A percentile compares a stretch with the other conserved stretches of the same genome.
These are phyloP conservation scores for Ceriops zippeliana DNA, from an alignment of 345 rosid species.

Conservation along the genomic window DNA sequence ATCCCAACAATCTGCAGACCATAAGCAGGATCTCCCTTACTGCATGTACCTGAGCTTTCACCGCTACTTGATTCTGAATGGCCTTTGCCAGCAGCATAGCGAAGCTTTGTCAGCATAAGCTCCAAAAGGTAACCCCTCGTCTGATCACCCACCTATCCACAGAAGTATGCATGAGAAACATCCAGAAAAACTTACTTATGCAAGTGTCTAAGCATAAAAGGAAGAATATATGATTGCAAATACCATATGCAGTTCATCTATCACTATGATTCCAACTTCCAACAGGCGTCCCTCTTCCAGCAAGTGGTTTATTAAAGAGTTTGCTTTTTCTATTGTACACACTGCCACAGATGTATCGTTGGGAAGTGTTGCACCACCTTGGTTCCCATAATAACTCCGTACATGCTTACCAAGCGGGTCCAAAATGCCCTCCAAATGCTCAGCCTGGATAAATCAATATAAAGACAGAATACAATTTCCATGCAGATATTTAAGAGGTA, in stretches of 20 bases:
- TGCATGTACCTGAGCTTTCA: conserved; percentile 80
- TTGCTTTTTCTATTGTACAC: conserved; percentile 99
- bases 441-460: conserved; percentile 59
- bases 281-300: conserved; percentile 94
- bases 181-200: conserved; percentile 1
- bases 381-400: conserved; percentile 87
- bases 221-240: conserved; percentile 1
- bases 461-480: not conserved
- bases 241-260: conserved; percentile 99
- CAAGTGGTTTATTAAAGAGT: conserved; percentile 75
- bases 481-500: conserved; percentile 6
- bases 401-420: conserved; percentile 94
- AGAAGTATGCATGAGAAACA: conserved; percentile 20
- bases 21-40: conserved; percentile 73
- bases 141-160: conserved; percentile 86
- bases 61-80: conserved; percentile 69
- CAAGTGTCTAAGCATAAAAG: not conserved
- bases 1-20: conserved; percentile 97
- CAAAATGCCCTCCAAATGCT: conserved; percentile 82
- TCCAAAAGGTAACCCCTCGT: conserved; percentile 95
- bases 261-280: conserved; percentile 91
- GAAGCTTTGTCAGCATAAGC: conserved; percentile 90
- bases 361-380: conserved; percentile 97
- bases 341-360: conserved; percentile 96
- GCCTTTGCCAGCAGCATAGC: conserved; percentile 97